A percentile compares a stretch with the other conserved stretches of the same genome.
phyloP scores from a whole-genome alignment of 169 alveolate genomes.

The Eimeria necatrix region DNA sequence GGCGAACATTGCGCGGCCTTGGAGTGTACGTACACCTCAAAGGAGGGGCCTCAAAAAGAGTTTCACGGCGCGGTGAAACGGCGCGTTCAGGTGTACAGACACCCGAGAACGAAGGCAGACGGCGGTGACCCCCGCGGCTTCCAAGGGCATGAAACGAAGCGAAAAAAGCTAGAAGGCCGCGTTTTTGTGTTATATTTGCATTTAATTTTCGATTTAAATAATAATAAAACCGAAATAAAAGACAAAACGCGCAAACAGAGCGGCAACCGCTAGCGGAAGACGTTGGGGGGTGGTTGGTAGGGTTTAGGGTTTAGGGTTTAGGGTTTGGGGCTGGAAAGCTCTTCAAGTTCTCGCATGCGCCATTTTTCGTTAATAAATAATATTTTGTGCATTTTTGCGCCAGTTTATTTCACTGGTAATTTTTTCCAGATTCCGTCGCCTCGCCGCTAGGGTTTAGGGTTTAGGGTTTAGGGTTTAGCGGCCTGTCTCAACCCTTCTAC shows the following conservation, averaged over 20 bases:
- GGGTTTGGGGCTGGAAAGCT: neutral
- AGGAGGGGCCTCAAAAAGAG: neutral
- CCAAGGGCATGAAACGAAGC: neutral
- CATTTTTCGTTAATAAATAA: too few species aligned
- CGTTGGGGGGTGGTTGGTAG: neutral
- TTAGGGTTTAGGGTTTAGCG: neutral
- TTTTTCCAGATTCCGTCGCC: too few species aligned
- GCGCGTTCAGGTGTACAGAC: neutral
- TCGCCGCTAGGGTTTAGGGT: neutral
- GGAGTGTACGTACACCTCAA: constrained; percentile 12
- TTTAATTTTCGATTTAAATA: neutral
- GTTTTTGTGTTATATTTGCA: neutral
- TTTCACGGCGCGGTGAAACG: neutral
- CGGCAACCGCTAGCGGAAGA: too few species aligned
- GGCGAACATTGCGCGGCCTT: neutral
- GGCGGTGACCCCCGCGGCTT: neutral
- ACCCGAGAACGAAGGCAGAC: neutral
- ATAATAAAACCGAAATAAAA: neutral
- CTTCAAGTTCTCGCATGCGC: too few species aligned
- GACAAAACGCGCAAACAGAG: neutral
- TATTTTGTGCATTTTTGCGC: too few species aligned
- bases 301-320: neutral
- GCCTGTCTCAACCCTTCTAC: neutral
- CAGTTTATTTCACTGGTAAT: too few species aligned
- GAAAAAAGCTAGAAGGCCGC: neutral